Base-by-base conservation (phyloP, 768 basidiomycete genomes). In the Daedalea quercina region DNA sequence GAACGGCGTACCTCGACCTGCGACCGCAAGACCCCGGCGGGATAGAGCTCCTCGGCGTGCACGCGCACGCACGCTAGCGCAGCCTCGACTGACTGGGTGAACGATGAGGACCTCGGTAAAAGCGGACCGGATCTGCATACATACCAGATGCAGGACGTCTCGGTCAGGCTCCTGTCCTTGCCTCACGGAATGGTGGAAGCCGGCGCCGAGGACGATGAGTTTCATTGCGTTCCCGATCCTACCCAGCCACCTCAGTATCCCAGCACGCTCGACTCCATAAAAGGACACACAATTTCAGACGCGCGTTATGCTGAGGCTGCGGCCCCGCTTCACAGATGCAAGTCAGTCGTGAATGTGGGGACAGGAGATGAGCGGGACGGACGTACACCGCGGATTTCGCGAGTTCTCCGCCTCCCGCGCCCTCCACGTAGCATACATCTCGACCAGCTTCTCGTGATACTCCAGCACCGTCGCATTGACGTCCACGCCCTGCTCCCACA, bases 401-500 rank as follows among this genome's bases (percentile, higher is more conserved):
- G 13, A 19, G 19, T 15, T 6, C 37, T 40, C 37, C 37, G 37
- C 37, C 15, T 17, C 19, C 15, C 37, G 4, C 37, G 7, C 15
- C 37, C 19, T 15, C 37, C 37, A 40, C 37, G 3, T 6, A 6
- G 37, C 37, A 19, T 8, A 17, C 15, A 4, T 15, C 15, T 48
- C 54, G 4, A 67, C 58, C 13, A 79, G 59, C 40, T 56, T 64
- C 23, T 67, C 65, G 53, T 78, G 73, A 25, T 72, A 73, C 35
- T 67, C 54, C 28, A 78, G 57, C 9, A 71, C 70, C 3, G 60
- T 54, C 9, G 63, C 46, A 6, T 73, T 66, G 9, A 73, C 57
- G 48, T 74, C 71, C 20, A 68, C 56, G 15, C 60, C 57, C 76
- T 78, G 20, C 19, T 24, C 25, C 19, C 37, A 40, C 15, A 15